Percentiles rank a stretch among this genome's conserved stretches.
Evolutionary conservation across 495 filamentous ascomycete genomes (phyloP).

Genomic region (Tuber melanosporum): DNA sequence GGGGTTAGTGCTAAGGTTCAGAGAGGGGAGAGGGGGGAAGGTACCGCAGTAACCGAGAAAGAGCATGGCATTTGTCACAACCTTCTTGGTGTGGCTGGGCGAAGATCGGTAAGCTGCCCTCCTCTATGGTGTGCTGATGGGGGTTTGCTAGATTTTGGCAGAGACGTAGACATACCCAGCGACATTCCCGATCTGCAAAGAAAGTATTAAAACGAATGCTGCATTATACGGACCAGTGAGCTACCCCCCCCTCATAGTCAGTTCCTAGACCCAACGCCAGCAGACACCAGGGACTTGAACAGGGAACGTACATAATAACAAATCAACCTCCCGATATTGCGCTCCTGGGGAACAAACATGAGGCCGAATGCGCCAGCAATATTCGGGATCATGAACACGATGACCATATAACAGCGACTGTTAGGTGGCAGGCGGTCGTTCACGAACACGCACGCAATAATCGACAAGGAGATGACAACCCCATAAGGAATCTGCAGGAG

Average conservation of each 20-base stretch:
- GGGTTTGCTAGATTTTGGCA: background rate
- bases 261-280: background rate
- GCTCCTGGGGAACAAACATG: conserved; percentile 48
- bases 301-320: conserved; percentile 48
- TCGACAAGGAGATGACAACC: conserved; percentile 52
- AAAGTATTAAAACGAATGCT: conserved; percentile 54
- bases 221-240: conserved; percentile 57
- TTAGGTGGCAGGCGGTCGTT: conserved; percentile 53
- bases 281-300: background rate
- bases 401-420: conserved; percentile 51
- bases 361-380: conserved; percentile 52
- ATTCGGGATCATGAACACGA: conserved; percentile 53
- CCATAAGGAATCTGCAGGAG: conserved; percentile 57
- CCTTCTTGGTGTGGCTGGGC: conserved; percentile 56
- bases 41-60: conserved; percentile 47
- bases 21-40: background rate
- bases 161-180: conserved; percentile 42
- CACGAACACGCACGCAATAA: conserved; percentile 53
- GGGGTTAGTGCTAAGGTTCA: conserved; percentile 25
- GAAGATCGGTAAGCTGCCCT: conserved; percentile 13
- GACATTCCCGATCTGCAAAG: conserved; percentile 54
- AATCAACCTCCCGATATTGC: conserved; percentile 50
- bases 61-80: conserved; percentile 54
- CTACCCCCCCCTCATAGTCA: conserved; percentile 33
- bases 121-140: conserved; percentile 7